Base-by-base conservation (phyloP, 2,329 filamentous ascomycete species). In the Xenoacremonium recifei region DNA sequence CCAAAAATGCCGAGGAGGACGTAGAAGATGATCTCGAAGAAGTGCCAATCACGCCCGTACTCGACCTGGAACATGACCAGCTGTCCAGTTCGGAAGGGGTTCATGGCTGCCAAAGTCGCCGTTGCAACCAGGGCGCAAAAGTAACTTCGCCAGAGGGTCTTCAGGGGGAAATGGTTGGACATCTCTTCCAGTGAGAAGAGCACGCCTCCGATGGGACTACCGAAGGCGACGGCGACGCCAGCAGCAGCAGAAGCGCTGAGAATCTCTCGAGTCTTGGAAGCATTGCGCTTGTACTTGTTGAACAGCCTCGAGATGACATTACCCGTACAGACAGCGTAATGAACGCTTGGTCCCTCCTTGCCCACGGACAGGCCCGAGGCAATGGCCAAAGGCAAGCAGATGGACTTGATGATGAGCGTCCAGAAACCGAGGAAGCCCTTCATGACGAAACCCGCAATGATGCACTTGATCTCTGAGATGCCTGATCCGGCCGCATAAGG, bases 381-480 rank as follows among this genome's bases (percentile, higher is more conserved):
- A 62, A 99, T 99, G 32, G 92, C 88, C 33, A 99, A 73, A 1
- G 93, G 93, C 35, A 99, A 72, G 18, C 87, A 88, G 41, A 97
- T 80, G 0, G 90, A 95, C 69, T 99, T 99, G 70, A 99, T 97
- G 46, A 93, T 66, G 21, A 99, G 73, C 5, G 93, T 97, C 80
- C 89, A 90, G 56, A 85, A 85, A 16, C 92, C 90, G 13, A 99
- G 76, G 60, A 99, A 99, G 0, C 91, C 93, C 67, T 97, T 96
- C 93, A 99, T 99, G 37, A 97, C 89, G 63, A 99, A 99, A 3
- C 93, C 93, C 4, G 92, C 93, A 60, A 99, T 96, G 61, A 99
- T 97, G 67, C 90, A 96, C 68, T 99, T 99, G 76, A 99, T 99
- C 70, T 99, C 93, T 11, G 90, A 96, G 44, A 99, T 99, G 30